phyloP scores from a whole-genome alignment of 139 green algal genomes.

The Pseudopediastrum boryanum region DNA sequence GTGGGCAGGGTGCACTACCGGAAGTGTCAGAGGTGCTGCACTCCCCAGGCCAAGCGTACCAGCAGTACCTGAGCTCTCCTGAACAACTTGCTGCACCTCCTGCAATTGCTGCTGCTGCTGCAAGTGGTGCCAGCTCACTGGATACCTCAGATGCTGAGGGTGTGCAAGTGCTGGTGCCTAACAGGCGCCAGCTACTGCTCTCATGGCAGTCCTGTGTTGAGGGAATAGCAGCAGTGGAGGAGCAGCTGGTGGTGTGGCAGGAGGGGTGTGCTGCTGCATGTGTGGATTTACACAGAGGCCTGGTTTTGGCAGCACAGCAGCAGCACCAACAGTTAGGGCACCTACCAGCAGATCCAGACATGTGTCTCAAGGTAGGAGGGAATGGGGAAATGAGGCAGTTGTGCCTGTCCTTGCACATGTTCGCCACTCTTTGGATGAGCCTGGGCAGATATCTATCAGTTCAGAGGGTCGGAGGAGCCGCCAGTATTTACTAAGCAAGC shows the following conservation, averaged over 20 bases:
- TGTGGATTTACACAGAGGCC: background rate
- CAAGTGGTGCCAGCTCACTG: background rate
- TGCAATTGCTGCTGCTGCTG: slow-evolving; percentile 24
- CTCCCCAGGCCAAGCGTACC: background rate
- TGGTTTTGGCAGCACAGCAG: background rate
- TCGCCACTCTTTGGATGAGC: too few species aligned
- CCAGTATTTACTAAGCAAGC: too few species aligned
- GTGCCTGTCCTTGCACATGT: too few species aligned
- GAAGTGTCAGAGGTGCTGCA: background rate
- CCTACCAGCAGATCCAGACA: background rate
- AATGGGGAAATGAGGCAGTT: too few species aligned
- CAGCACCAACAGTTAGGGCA: background rate
- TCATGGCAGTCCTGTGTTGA: slow-evolving; percentile 13
- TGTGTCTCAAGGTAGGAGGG: slow-evolving; percentile 12
- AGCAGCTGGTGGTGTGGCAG: slow-evolving; percentile 7
- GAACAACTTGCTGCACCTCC: background rate
- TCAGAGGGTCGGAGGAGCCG: too few species aligned
- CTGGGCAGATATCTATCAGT: too few species aligned
- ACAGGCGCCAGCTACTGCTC: background rate
- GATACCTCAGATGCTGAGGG: too few species aligned
- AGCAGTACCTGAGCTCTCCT: background rate
- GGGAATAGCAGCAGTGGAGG: background rate
- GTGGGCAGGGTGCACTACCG: too few species aligned
- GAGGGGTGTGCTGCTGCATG: background rate
- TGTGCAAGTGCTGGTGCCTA: slow-evolving; percentile 21